Percentiles rank a stretch among this genome's conserved stretches.
phyloP scores from a whole-genome alignment of 169 alveolate genomes.

The Nephromyces sp. region DNA sequence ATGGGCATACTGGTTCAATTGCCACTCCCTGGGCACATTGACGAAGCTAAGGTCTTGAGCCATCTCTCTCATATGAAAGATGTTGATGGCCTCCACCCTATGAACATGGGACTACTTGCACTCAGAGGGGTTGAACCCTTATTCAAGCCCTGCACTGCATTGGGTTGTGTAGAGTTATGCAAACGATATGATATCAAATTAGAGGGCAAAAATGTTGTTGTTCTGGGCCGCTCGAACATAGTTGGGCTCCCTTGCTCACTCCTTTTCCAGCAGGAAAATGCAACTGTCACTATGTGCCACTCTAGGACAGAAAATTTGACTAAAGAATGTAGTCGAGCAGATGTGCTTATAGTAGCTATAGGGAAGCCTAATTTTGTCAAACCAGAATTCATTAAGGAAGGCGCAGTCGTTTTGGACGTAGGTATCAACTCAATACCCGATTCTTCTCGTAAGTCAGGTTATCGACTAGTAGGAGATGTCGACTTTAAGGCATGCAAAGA shows the following conservation, averaged over 20 bases:
- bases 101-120: constrained; percentile 38
- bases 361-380: constrained; percentile 53
- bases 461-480: not conserved
- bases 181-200: constrained; percentile 37
- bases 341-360: constrained; percentile 59
- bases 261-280: constrained; percentile 33
- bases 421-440: constrained; percentile 51
- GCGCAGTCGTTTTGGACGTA: constrained; percentile 63
- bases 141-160: constrained; percentile 16
- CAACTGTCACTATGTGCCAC: constrained; percentile 62
- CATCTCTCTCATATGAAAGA: constrained; percentile 45
- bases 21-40: constrained; percentile 54
- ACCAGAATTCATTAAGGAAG: constrained; percentile 49
- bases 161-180: constrained; percentile 37
- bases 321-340: constrained; percentile 41
- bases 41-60: constrained; percentile 34
- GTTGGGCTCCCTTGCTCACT: constrained; percentile 36
- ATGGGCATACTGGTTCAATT: constrained; percentile 47
- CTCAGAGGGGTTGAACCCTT: not conserved
- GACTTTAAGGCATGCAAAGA: not conserved
- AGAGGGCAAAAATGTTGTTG: constrained; percentile 49
- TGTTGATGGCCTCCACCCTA: constrained; percentile 60
- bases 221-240: constrained; percentile 56
- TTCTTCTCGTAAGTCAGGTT: constrained; percentile 9
- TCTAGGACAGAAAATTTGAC: constrained; percentile 37